A percentile compares a stretch with the other conserved stretches of the same genome.
phyloP scores from a whole-genome alignment of 2,329 filamentous ascomycete genomes.

The Aotearoamyces nothofagi region DNA sequence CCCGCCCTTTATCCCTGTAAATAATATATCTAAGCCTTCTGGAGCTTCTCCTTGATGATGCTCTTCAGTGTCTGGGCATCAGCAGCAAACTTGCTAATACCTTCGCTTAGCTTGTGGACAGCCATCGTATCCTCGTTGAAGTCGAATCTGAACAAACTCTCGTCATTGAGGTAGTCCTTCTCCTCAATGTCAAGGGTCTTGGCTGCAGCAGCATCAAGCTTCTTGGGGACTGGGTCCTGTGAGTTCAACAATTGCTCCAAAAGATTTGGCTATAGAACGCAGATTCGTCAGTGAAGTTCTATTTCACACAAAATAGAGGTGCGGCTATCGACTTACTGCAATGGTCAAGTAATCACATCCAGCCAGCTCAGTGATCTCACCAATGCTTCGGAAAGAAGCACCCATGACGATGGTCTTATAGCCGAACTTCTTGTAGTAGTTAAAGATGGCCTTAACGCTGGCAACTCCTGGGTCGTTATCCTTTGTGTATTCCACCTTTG shows the following conservation, averaged over 20 bases:
- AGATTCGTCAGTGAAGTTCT: too few species aligned
- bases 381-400: constrained; percentile 89
- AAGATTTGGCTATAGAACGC: constrained; percentile 56
- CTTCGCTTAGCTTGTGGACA: constrained; percentile 96
- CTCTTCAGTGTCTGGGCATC: constrained; percentile 89
- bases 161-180: constrained; percentile 81
- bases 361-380: constrained; percentile 96
- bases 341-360: constrained; percentile 99
- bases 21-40: constrained; percentile 11
- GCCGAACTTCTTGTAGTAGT: constrained; percentile 99
- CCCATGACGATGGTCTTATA: constrained; percentile 99
- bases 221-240: constrained; percentile 68
- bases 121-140: constrained; percentile 99
- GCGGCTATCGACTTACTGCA: constrained; percentile 60
- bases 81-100: constrained; percentile 98
- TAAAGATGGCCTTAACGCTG: constrained; percentile 87
- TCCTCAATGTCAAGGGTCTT: constrained; percentile 61
- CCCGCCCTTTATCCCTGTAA: not conserved
- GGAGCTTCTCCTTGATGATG: constrained; percentile 77
- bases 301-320: too few species aligned
- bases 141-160: constrained; percentile 88
- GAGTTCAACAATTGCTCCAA: constrained; percentile 92
- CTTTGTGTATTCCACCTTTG: constrained; percentile 84
- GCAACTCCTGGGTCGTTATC: constrained; percentile 92
- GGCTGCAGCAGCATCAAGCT: constrained; percentile 64